Base-by-base conservation (phyloP, 2,329 filamentous ascomycete species). In the Microsporum ferrugineum region DNA sequence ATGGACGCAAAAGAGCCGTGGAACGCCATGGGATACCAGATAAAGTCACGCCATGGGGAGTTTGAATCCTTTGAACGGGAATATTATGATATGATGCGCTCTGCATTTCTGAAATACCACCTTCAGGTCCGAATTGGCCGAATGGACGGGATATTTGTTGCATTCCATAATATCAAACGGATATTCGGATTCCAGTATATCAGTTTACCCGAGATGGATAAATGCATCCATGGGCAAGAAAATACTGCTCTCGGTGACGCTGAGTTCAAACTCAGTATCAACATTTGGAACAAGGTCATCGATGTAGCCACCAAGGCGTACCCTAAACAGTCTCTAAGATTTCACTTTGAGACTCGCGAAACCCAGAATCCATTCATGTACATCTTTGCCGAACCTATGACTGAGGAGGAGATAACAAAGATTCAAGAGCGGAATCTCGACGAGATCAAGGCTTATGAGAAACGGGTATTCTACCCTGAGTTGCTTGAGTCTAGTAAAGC, bases 151-250 rank as follows among this genome's bases (percentile, higher is more conserved):
- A 96, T 97, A 57, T 99, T 97, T 70, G 88, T 97, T 27, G 94
- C 94, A 1, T 99, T 86, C 71, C 94, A 99, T 78, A 99, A 99
- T 71, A 89, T 91, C 1, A 82, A 91, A 73, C 88, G 91, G 60
- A 95, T 99, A 57, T 99, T 99, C 71, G 94, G 94, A 4, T 99
- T 99, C 73, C 94, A 99, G 73, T 99, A 99, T 71, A 82, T 99
- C 63, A 86, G 85, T 62, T 76, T 97, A 12, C 72, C 83, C 2
- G 94, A 99, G 70, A 91, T 99, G 87, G 94, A 99, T 71, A 71
- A 80, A n/a, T 83, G 89, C 0, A 75, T 99, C n/a, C 95, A 99
- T 71, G 91, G 90, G 27, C 87, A 89, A 58, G 68, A 72, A 0
- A 79, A 91, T 68, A 79, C 78, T 0, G 71, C 74, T 1, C 74